phyloP scores from a whole-genome alignment of 768 basidiomycete species.

The Tremella fuciformis region DNA sequence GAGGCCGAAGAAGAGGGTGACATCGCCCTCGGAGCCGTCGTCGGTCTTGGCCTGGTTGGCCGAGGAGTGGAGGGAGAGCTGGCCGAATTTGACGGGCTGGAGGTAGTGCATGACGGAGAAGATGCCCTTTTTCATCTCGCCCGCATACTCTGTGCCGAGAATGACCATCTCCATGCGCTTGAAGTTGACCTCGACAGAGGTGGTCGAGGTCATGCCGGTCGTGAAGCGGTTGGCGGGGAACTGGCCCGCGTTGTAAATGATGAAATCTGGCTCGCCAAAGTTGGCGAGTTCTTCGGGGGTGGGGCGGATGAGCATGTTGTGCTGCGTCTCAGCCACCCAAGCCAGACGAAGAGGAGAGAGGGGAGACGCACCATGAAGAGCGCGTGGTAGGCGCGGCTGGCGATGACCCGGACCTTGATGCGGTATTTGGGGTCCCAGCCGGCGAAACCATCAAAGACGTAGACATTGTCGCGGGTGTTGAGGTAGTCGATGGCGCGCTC shows the following conservation, averaged over 20 bases:
- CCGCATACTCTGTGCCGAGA: constrained; percentile 92
- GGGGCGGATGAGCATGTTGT: constrained; percentile 99
- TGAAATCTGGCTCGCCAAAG: constrained; percentile 98
- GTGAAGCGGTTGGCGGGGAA: constrained; percentile 99
- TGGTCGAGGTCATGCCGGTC: constrained; percentile 98
- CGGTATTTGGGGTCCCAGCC: constrained; percentile 99
- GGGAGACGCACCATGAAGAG: constrained; percentile 81
- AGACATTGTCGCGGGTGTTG: constrained; percentile 96
- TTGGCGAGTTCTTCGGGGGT: constrained; percentile 87
- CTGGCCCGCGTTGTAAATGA: constrained; percentile 99
- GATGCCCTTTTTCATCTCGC: constrained; percentile 99
- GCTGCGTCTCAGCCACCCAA: constrained; percentile 56
- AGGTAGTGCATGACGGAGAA: constrained; percentile 99
- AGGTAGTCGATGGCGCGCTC: constrained; percentile 98
- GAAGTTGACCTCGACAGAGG: constrained; percentile 99
- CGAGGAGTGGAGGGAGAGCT: constrained; percentile 95
- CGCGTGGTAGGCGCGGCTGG: constrained; percentile 96
- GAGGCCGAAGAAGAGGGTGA: constrained; percentile 98
- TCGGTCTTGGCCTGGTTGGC: constrained; percentile 69
- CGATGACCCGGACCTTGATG: constrained; percentile 99
- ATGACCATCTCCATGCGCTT: constrained; percentile 99
- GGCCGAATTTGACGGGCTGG: constrained; percentile 96
- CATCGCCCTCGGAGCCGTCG: constrained; percentile 75
- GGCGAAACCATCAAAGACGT: constrained; percentile 93
- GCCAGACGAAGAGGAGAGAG: neutral